Evolutionary conservation across 345 rosid genomes (phyloP).

Genomic region (Linum trigynum): DNA sequence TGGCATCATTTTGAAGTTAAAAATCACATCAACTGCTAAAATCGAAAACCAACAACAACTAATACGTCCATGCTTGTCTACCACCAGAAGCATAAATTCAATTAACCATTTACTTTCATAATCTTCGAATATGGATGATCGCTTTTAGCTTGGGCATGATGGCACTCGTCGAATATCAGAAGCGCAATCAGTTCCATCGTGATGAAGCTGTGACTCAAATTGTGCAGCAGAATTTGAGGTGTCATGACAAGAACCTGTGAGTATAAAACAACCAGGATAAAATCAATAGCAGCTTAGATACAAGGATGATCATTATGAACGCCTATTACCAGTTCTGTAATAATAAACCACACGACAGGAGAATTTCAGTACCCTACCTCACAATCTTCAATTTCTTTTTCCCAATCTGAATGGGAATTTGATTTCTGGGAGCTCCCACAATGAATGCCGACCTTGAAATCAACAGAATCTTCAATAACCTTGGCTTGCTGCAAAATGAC

Average conservation of each 20-base stretch:
- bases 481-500: constrained; percentile 61
- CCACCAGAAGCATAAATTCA: constrained; percentile 3
- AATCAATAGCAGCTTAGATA: constrained; percentile 12
- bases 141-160: constrained; percentile 82
- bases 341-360: background rate
- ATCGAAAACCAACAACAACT: background rate
- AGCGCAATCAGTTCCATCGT: constrained; percentile 83
- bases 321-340: no score
- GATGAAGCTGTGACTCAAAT: constrained; percentile 80
- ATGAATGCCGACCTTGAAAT: constrained; percentile 61
- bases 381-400: constrained; percentile 48
- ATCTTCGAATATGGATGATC: constrained; percentile 85
- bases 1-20: constrained; percentile 21
- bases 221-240: constrained; percentile 58
- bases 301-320: background rate
- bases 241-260: constrained; percentile 92
- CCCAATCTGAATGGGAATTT: constrained; percentile 62
- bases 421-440: constrained; percentile 49
- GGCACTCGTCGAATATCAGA: constrained; percentile 87
- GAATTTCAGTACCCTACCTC: constrained; percentile 41
- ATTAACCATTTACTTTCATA: constrained; percentile 58
- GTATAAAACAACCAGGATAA: constrained; percentile 9
- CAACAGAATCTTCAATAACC: constrained; percentile 60
- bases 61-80: background rate
- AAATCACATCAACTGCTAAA: constrained; percentile 12